Conservation (phyloP, 192 early-diverging fungal species). For the Diversispora epigaea region DNA sequence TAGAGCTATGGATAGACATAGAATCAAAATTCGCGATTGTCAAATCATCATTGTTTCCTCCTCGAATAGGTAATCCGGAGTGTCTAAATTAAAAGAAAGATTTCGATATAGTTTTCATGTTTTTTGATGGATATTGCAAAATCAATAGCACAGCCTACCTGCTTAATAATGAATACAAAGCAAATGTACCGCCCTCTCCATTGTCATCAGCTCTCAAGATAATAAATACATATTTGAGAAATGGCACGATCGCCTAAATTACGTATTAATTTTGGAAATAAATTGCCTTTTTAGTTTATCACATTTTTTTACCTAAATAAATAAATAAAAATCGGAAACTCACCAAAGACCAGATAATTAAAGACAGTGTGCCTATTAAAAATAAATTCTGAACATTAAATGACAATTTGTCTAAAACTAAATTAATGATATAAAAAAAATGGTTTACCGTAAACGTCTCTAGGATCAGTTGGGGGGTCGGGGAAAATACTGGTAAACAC, state of each 20-base stretch:
- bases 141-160: background rate
- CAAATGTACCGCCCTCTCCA: conserved; percentile 60
- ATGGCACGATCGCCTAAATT: conserved; percentile 32
- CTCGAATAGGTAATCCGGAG: conserved; percentile 1
- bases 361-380: background rate
- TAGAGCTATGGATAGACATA: background rate
- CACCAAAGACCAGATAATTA: conserved; percentile 22
- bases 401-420: too few species aligned
- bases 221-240: conserved; percentile 28
- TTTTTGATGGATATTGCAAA: background rate
- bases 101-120: background rate
- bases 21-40: conserved; percentile 2
- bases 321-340: background rate
- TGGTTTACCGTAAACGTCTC: too few species aligned
- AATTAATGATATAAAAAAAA: too few species aligned
- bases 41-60: background rate
- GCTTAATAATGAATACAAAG: conserved; percentile 49
- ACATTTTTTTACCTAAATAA: background rate
- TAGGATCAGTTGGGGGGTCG: too few species aligned
- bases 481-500: too few species aligned
- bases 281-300: background rate
- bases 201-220: conserved; percentile 55
- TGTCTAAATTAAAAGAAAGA: background rate
- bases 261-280: conserved; percentile 31
- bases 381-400: too few species aligned